Conservation (phyloP, 345 rosid species). For the Salix exigua region DNA sequence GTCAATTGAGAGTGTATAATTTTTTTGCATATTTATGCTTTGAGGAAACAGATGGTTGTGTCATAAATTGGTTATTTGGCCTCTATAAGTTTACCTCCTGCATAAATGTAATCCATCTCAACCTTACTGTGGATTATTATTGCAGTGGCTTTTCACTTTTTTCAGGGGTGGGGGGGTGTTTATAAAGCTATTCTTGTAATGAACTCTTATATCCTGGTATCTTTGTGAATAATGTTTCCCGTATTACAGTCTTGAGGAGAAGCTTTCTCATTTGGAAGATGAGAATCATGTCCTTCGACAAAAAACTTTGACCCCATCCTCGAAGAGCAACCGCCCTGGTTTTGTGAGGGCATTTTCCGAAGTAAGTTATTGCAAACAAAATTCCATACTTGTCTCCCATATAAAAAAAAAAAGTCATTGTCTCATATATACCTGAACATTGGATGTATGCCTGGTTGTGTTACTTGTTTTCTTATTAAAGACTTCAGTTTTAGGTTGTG, state of each 20-base stretch:
- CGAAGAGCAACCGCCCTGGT: slow-evolving; percentile 44
- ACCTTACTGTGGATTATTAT: neutral
- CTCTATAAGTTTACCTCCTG: neutral
- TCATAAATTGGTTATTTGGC: neutral
- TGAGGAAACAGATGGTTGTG: neutral
- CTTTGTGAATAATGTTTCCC: neutral
- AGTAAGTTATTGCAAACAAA: slow-evolving; percentile 40
- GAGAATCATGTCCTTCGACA: slow-evolving; percentile 85
- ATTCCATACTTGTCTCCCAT: too few species aligned
- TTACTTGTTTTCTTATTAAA: too few species aligned
- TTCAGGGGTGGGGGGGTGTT: too few species aligned
- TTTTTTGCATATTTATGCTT: neutral
- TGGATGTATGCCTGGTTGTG: too few species aligned
- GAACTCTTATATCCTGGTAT: neutral
- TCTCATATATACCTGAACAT: too few species aligned
- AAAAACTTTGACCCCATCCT: slow-evolving; percentile 55
- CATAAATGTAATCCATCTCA: neutral
- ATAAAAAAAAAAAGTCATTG: too few species aligned
- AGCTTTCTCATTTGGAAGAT: slow-evolving; percentile 67
- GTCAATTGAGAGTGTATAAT: too few species aligned
- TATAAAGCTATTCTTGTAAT: too few species aligned
- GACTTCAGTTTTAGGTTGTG: neutral
- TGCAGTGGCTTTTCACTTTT: too few species aligned
- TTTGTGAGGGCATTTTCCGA: slow-evolving; percentile 51
- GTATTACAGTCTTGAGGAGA: slow-evolving; percentile 60